These are phyloP conservation scores for Lachnellula arida DNA, from an alignment of 2,329 filamentous ascomycete genomes.

Conservation along the genomic window DNA sequence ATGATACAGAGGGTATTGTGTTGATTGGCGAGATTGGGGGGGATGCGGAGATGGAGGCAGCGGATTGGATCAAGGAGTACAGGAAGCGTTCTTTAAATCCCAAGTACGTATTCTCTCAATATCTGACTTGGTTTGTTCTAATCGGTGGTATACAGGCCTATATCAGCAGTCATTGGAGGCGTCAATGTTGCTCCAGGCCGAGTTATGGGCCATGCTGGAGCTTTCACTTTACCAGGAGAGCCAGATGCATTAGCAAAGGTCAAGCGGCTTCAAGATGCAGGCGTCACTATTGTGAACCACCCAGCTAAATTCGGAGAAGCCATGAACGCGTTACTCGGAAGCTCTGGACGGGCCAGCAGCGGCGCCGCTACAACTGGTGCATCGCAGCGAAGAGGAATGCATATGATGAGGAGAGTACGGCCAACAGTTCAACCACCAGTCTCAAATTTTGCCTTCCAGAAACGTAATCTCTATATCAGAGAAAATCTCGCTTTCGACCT, in stretches of 20 bases:
- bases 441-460: constrained; percentile 32
- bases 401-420: constrained; percentile 39
- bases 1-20: constrained; percentile 63
- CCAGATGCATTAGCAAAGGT: constrained; percentile 62
- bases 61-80: constrained; percentile 69
- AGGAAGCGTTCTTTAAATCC: constrained; percentile 50
- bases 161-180: constrained; percentile 67
- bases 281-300: constrained; percentile 68
- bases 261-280: constrained; percentile 58
- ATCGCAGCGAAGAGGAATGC: constrained; percentile 47
- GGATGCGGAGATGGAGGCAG: constrained; percentile 61
- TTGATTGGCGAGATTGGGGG: constrained; percentile 66
- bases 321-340: constrained; percentile 56
- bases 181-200: constrained; percentile 56
- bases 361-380: constrained; percentile 31
- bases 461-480: constrained; percentile 51
- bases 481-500: constrained; percentile 50
- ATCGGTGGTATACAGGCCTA: constrained; percentile 46
- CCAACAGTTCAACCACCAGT: constrained; percentile 1
- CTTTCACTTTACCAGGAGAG: constrained; percentile 64
- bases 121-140: no score
- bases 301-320: constrained; percentile 69
- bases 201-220: constrained; percentile 77
- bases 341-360: constrained; percentile 35
- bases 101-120: constrained; percentile 46